Evolutionary conservation across 805 yeast genomes (phyloP), one percentile per base, ranked within the genome.

Genomic region (Wickerhamomyces hampshirensis): DNA sequence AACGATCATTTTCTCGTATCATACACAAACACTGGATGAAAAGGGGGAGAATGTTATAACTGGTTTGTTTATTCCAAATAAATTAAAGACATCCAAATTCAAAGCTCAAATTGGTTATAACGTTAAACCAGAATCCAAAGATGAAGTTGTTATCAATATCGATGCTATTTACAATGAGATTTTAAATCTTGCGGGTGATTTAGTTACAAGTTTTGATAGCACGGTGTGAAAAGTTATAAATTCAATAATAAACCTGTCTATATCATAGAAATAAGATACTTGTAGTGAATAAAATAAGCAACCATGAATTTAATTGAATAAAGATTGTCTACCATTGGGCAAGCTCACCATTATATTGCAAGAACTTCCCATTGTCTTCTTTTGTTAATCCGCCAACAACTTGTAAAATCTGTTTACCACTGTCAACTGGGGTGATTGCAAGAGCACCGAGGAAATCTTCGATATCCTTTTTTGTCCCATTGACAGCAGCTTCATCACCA

Each of bases 21-120:
- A 73, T 39, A 69, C 65, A 46, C 77, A 66, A 51, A 51, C 61
- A 10, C 75, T 75, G n/a, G 60, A 75, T 38, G 68, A 70, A 35
- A 71, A 73, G 6, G 77, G 80, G 7, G 66, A 66, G 35, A 77
- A 78, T 48, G 79, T 81, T 6, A 74, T 91, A 33, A 73, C 89
- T 16, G 97, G 97, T 2, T 62, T 93, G 32, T 80, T 91, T 64
- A 77, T 83, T 35, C 95, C 96, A 3, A 59, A 71, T 4, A 70
- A 73, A 26, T 62, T 67, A 14, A 73, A 74, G 42, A 16, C 26
- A 23, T 73, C 76, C 54, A 84, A 80, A 58, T 88, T 87, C 65
- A 79, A 81, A 50, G 95, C 83, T 16, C 85, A 83, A 44, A 58
- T 84, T 41, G 94, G 89, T 11, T 80, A 76, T 50, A 80, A 86